These are phyloP conservation scores for Cicer cuneatum DNA, from an alignment of 306 rosid genomes.

Conservation along the genomic window DNA sequence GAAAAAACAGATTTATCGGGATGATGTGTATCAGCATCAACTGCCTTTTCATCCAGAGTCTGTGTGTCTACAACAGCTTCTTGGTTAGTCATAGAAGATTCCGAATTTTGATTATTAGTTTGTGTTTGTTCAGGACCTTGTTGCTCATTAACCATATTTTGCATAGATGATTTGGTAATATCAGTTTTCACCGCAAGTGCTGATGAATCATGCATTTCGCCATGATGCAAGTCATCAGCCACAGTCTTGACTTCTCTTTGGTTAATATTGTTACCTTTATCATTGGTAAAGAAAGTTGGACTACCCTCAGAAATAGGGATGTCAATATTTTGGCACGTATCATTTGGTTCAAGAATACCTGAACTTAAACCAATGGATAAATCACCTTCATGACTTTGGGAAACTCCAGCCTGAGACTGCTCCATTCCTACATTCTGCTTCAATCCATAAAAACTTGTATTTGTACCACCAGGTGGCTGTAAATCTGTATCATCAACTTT, in stretches of 20 bases:
- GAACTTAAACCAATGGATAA: slow-evolving; percentile 55
- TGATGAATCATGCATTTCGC: slow-evolving; percentile 54
- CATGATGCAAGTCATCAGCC: slow-evolving; percentile 43
- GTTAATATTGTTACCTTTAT: slow-evolving; percentile 46
- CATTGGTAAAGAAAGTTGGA: slow-evolving; percentile 44
- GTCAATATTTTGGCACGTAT: slow-evolving; percentile 47
- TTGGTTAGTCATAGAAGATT: slow-evolving; percentile 43
- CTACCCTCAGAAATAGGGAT: slow-evolving; percentile 51
- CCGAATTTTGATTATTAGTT: slow-evolving; percentile 43
- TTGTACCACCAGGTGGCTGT: slow-evolving; percentile 52
- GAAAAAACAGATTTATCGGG: slow-evolving; percentile 51
- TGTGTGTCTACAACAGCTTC: slow-evolving; percentile 46
- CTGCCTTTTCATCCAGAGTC: slow-evolving; percentile 41
- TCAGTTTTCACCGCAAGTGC: slow-evolving; percentile 53
- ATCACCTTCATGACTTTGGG: slow-evolving; percentile 54
- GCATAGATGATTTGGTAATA: slow-evolving; percentile 50
- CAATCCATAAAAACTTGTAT: slow-evolving; percentile 53
- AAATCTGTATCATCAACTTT: slow-evolving; percentile 54
- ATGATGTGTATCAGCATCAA: slow-evolving; percentile 40
- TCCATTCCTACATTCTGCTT: slow-evolving; percentile 57
- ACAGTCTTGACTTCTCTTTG: slow-evolving; percentile 47
- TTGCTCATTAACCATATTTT: slow-evolving; percentile 45
- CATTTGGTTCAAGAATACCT: slow-evolving; percentile 50
- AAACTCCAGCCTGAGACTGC: slow-evolving; percentile 52
- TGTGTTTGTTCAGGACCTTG: slow-evolving; percentile 40